phyloP scores from a whole-genome alignment of 192 early-diverging fungal species.

The Coemansia sp. region DNA sequence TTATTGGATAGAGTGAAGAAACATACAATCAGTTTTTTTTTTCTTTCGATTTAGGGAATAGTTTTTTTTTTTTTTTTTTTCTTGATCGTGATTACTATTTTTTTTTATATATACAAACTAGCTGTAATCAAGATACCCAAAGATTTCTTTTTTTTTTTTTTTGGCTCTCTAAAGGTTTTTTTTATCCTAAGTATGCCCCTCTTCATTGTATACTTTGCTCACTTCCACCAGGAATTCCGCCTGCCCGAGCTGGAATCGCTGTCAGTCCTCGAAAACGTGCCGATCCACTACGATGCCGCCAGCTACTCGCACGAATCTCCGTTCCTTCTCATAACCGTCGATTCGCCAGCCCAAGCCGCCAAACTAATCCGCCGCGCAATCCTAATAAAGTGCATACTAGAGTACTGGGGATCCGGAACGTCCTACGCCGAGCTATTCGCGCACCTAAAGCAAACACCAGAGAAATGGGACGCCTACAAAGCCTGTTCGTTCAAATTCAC shows the following conservation, averaged over 20 bases:
- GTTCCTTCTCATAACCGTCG: conserved; percentile 78
- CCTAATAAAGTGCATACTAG: conserved; percentile 73
- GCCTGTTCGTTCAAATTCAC: conserved; percentile 72
- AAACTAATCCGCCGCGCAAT: conserved; percentile 82
- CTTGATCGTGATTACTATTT: no score
- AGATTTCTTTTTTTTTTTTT: neutral
- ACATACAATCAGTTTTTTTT: neutral
- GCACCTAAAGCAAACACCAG: conserved; percentile 60
- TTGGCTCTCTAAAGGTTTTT: neutral
- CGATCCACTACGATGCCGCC: conserved; percentile 62
- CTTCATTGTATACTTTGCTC: conserved; percentile 74
- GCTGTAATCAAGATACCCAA: no score
- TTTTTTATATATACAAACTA: no score
- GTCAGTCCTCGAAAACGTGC: conserved; percentile 74
- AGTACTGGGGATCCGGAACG: conserved; percentile 73
- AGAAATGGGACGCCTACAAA: conserved; percentile 62
- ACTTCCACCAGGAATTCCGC: conserved; percentile 73
- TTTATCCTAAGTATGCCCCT: conserved; percentile 20
- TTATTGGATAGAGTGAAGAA: conserved; percentile 1
- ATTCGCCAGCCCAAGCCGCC: conserved; percentile 67
- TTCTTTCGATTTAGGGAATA: no score
- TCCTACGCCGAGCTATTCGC: conserved; percentile 67
- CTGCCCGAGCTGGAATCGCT: conserved; percentile 86
- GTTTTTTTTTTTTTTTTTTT: no score
- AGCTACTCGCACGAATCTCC: conserved; percentile 74